These are phyloP conservation scores for Fonsecaea pedrosoi DNA, from an alignment of 2,329 filamentous ascomycete species.

Conservation along the genomic window DNA sequence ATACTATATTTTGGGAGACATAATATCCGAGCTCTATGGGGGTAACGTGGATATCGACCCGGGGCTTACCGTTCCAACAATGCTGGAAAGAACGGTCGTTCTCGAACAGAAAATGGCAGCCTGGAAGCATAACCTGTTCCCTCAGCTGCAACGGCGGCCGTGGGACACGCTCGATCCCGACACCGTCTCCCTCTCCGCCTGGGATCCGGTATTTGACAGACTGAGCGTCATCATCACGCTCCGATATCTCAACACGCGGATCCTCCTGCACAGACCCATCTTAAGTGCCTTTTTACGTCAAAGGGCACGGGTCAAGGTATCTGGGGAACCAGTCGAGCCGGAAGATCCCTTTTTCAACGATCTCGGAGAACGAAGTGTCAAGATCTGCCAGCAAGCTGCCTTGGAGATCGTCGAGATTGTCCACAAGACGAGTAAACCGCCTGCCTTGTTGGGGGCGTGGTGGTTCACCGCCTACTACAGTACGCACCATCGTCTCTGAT, in stretches of 20 bases:
- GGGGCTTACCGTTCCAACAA: constrained; percentile 27
- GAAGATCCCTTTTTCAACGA: constrained; percentile 33
- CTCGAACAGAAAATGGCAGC: constrained; percentile 30
- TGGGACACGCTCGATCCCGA: constrained; percentile 30
- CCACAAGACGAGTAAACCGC: constrained; percentile 29
- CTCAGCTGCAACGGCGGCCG: constrained; percentile 30
- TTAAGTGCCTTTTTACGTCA: constrained; percentile 31
- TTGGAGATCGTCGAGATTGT: constrained; percentile 47
- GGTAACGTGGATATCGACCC: constrained; percentile 32
- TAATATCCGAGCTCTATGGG: constrained; percentile 32
- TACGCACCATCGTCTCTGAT: constrained; percentile 26
- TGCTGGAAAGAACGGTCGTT: constrained; percentile 30
- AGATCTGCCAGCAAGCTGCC: constrained; percentile 44
- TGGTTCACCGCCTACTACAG: constrained; percentile 53
- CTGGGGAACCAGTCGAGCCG: constrained; percentile 9
- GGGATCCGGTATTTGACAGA: constrained; percentile 34
- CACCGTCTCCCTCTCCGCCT: constrained; percentile 19
- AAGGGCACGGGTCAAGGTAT: constrained; percentile 16
- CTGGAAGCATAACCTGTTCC: constrained; percentile 28
- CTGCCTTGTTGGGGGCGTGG: constrained; percentile 48
- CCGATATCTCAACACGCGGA: constrained; percentile 33
- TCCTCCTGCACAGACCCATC: constrained; percentile 32
- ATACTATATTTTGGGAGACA: constrained; percentile 31
- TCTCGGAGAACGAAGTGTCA: constrained; percentile 36
- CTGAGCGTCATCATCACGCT: constrained; percentile 34